A percentile compares a stretch with the other conserved stretches of the same genome.
These are phyloP conservation scores for Trichosanthes truncata DNA, from an alignment of 306 rosid genomes.

Conservation along the genomic window DNA sequence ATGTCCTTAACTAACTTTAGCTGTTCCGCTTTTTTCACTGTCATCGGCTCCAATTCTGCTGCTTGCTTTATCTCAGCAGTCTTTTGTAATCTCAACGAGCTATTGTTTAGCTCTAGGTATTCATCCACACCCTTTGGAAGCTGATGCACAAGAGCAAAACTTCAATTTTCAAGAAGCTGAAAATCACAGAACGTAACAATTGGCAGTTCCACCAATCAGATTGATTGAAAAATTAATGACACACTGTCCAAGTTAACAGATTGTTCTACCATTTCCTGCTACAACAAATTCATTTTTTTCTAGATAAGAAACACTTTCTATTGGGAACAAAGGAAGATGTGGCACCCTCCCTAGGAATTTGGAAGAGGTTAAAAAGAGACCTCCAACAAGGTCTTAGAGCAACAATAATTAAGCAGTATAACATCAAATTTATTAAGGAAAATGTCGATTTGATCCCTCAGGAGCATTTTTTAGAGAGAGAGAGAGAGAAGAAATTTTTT, in stretches of 20 bases:
- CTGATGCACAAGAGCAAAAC: slow-evolving; percentile 12
- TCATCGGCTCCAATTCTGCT: slow-evolving; percentile 17
- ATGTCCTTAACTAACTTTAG: slow-evolving; percentile 49
- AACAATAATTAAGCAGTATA: neutral
- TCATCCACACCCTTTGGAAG: slow-evolving; percentile 23
- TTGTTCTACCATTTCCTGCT: neutral
- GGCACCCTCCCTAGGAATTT: neutral
- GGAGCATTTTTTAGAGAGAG: neutral
- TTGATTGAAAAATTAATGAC: neutral
- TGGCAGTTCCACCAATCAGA: neutral
- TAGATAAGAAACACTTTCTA: neutral
- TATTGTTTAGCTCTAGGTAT: slow-evolving; percentile 18
- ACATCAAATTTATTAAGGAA: neutral
- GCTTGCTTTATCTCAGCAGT: slow-evolving; percentile 11
- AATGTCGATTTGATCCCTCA: neutral
- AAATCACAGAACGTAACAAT: neutral
- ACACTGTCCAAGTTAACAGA: neutral
- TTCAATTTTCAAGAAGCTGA: neutral
- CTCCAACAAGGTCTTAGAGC: neutral
- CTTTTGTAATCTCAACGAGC: slow-evolving; percentile 7
- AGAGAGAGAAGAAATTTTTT: neutral
- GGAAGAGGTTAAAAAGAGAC: neutral
- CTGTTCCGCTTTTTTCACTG: slow-evolving; percentile 11
- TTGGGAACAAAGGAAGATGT: neutral
- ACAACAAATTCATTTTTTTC: neutral